Conservation (phyloP, 2,329 filamentous ascomycete genomes). For the Didymella glomerata region DNA sequence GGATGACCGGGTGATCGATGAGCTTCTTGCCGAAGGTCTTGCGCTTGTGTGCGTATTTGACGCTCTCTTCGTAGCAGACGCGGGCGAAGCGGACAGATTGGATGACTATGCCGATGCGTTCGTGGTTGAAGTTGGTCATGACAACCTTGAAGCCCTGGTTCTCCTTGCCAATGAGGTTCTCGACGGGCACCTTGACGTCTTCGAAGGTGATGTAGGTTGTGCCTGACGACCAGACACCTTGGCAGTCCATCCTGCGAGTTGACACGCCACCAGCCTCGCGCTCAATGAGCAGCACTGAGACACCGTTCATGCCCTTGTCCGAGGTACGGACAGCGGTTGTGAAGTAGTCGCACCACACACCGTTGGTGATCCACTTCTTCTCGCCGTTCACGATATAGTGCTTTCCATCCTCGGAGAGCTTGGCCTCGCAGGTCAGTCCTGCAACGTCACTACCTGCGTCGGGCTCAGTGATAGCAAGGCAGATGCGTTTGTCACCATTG, state of each 20-base stretch:
- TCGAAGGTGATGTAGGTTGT: conserved; percentile 99
- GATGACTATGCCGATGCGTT: conserved; percentile 98
- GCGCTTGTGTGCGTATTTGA: conserved; percentile 98
- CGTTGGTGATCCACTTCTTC: conserved; percentile 99
- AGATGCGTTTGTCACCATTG: conserved; percentile 94
- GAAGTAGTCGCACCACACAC: conserved; percentile 96
- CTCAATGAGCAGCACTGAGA: conserved; percentile 92
- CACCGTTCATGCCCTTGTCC: conserved; percentile 87
- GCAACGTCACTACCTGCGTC: conserved; percentile 93
- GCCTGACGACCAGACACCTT: conserved; percentile 89
- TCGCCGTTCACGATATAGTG: conserved; percentile 99
- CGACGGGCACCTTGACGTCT: conserved; percentile 99
- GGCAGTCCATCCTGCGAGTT: conserved; percentile 94
- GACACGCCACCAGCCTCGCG: conserved; percentile 82
- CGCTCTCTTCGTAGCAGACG: conserved; percentile 94
- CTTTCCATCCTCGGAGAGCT: conserved; percentile 93
- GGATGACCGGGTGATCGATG: conserved; percentile 96
- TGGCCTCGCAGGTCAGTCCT: conserved; percentile 94
- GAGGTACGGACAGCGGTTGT: conserved; percentile 94
- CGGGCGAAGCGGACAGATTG: conserved; percentile 94
- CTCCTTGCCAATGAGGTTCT: conserved; percentile 97
- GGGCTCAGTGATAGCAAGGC: conserved; percentile 93
- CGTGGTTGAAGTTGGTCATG: conserved; percentile 99
- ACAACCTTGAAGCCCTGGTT: conserved; percentile 99
- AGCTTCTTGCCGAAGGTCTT: conserved; percentile 96